phyloP scores from a whole-genome alignment of 2,329 filamentous ascomycete species.

The Botrytis porri region DNA sequence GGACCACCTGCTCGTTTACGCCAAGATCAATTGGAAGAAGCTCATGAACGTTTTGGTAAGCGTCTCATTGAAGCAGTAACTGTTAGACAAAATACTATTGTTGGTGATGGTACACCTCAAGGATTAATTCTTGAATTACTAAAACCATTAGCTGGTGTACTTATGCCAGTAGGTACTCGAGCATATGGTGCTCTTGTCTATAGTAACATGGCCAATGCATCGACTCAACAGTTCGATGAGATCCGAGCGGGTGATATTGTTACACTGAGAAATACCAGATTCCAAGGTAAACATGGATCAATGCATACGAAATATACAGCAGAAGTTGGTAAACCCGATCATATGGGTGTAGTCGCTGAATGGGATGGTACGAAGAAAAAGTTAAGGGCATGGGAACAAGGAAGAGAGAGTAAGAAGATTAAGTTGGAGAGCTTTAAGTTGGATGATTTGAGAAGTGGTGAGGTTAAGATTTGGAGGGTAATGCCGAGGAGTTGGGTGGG shows the following conservation, averaged over 20 bases:
- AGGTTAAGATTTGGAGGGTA: slow-evolving; percentile 96
- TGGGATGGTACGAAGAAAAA: slow-evolving; percentile 99
- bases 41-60: slow-evolving; percentile 77
- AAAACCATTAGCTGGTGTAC: slow-evolving; percentile 66
- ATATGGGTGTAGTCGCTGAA: slow-evolving; percentile 87
- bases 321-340: slow-evolving; percentile 82
- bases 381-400: slow-evolving; percentile 92
- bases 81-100: slow-evolving; percentile 71
- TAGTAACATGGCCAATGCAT: slow-evolving; percentile 90
- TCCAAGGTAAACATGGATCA: slow-evolving; percentile 90
- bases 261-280: slow-evolving; percentile 85
- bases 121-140: slow-evolving; percentile 78
- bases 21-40: slow-evolving; percentile 89
- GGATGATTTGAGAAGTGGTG: slow-evolving; percentile 85
- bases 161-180: slow-evolving; percentile 81
- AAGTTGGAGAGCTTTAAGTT: slow-evolving; percentile 93
- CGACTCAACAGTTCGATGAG: slow-evolving; percentile 84
- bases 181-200: slow-evolving; percentile 92
- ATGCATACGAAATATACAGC: slow-evolving; percentile 92
- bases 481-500: slow-evolving; percentile 91
- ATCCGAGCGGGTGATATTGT: slow-evolving; percentile 92
- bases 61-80: slow-evolving; percentile 69
- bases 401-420: slow-evolving; percentile 87
- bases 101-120: slow-evolving; percentile 81
- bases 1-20: slow-evolving; percentile 75